Evolutionary conservation across 2,329 filamentous ascomycete species (phyloP).

Genomic region (Hypoxylon rubiginosum): DNA sequence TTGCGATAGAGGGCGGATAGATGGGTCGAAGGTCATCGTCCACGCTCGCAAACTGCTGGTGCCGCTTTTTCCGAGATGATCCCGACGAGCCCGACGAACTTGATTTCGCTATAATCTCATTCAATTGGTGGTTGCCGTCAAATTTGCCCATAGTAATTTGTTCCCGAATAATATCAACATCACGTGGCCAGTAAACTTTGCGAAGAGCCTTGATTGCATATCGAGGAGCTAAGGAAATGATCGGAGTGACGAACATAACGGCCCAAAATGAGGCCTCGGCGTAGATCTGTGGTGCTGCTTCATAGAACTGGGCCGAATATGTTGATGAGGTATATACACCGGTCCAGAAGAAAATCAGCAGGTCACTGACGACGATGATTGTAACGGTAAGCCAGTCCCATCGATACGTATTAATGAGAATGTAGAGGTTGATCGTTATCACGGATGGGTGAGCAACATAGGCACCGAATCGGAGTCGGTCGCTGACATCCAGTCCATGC

Average conservation of each 20-base stretch:
- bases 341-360: conserved; percentile 96
- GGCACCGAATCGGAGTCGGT: conserved; percentile 86
- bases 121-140: conserved; percentile 59
- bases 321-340: conserved; percentile 78
- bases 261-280: conserved; percentile 89
- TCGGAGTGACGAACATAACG: conserved; percentile 80
- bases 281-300: conserved; percentile 83
- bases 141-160: conserved; percentile 88
- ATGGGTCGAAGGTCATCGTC: conserved; percentile 93
- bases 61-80: conserved; percentile 69
- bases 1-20: conserved; percentile 91
- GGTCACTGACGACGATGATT: conserved; percentile 82
- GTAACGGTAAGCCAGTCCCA: conserved; percentile 98
- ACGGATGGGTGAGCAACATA: conserved; percentile 89
- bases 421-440: conserved; percentile 91
- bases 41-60: conserved; percentile 72
- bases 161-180: conserved; percentile 96
- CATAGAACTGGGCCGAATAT: conserved; percentile 74
- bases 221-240: conserved; percentile 87
- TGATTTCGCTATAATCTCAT: conserved; percentile 56
- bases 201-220: conserved; percentile 89
- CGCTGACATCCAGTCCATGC: conserved; percentile 81
- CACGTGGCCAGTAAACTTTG: conserved; percentile 93
- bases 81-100: conserved; percentile 53
- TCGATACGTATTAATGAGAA: conserved; percentile 94